Evolutionary conservation across 805 yeast genomes (phyloP).

Genomic region (Ogataea kodamae): DNA sequence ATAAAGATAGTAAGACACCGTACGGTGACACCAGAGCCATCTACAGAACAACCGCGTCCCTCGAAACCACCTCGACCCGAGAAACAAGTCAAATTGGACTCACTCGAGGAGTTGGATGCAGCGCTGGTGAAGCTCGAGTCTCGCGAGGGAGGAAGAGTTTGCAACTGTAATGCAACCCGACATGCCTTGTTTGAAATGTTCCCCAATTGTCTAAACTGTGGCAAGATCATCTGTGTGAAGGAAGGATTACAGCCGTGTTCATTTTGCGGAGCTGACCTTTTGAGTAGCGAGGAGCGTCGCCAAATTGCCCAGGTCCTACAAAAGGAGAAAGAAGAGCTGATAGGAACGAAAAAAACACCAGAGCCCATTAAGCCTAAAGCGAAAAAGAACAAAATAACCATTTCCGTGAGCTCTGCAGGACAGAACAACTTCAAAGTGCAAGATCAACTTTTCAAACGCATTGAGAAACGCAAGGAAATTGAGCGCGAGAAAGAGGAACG

Average conservation of each 20-base stretch:
- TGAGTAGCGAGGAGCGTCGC: conserved; percentile 57
- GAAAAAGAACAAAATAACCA: conserved; percentile 48
- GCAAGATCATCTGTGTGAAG: conserved; percentile 83
- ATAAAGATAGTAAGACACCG: conserved; percentile 6
- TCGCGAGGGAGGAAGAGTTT: conserved; percentile 28
- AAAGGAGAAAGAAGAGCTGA: conserved; percentile 47
- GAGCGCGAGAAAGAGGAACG: conserved; percentile 34
- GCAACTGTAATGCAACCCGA: conserved; percentile 82
- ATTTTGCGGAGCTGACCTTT: conserved; percentile 67
- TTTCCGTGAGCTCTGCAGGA: conserved; percentile 56
- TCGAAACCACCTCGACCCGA: neutral
- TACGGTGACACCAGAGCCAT: neutral
- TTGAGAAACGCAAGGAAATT: conserved; percentile 47
- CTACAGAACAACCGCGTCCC: neutral
- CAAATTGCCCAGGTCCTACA: conserved; percentile 53
- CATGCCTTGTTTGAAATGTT: conserved; percentile 88
- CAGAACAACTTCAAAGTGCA: conserved; percentile 66
- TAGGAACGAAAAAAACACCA: conserved; percentile 26
- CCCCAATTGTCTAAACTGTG: conserved; percentile 93
- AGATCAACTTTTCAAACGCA: conserved; percentile 56
- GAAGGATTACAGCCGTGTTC: conserved; percentile 93
- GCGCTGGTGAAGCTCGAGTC: conserved; percentile 45
- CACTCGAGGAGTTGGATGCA: conserved; percentile 47
- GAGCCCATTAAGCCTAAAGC: conserved; percentile 17
- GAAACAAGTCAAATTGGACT: conserved; percentile 38